phyloP scores from a whole-genome alignment of 2,329 filamentous ascomycete species.

The Trichoderma semiorbis region DNA sequence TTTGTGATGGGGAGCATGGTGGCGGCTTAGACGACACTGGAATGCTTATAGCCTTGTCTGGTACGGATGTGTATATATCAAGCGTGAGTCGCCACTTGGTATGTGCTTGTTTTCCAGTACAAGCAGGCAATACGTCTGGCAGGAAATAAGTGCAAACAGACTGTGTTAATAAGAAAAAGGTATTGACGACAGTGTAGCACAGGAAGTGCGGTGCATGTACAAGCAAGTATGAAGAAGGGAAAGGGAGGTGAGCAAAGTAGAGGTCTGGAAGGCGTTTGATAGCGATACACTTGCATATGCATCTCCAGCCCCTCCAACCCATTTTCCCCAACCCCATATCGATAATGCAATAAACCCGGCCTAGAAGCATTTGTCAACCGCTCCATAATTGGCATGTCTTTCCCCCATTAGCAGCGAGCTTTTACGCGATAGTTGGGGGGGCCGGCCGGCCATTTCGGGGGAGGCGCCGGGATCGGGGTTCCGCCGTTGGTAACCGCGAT shows the following conservation, averaged over 20 bases:
- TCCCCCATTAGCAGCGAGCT: not conserved
- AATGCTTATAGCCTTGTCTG: not conserved
- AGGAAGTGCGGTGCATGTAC: not conserved
- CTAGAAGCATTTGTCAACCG: conserved; percentile 11
- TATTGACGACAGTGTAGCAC: not conserved
- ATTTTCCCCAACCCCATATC: not conserved
- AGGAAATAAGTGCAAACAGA: not conserved
- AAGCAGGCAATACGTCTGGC: not conserved
- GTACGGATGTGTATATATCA: not conserved
- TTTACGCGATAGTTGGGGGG: conserved; percentile 5
- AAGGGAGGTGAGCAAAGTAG: conserved; percentile 1
- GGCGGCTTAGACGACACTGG: not conserved
- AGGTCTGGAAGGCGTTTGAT: not conserved
- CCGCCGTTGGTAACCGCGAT: conserved; percentile 17
- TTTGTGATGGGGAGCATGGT: conserved; percentile 25
- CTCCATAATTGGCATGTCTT: not conserved
- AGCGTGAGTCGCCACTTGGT: not conserved
- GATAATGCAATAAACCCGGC: conserved; percentile 4
- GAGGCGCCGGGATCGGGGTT: conserved; percentile 19
- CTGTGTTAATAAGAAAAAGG: not conserved
- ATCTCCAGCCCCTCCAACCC: not conserved
- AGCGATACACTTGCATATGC: conserved; percentile 3
- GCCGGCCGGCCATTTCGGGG: conserved; percentile 2
- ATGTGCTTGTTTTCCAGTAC: not conserved
- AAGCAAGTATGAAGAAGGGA: not conserved